Evolutionary conservation across 768 basidiomycete genomes (phyloP), one percentile per base, ranked within the genome.

Genomic region (Boletus pseudo-olivaceus): DNA sequence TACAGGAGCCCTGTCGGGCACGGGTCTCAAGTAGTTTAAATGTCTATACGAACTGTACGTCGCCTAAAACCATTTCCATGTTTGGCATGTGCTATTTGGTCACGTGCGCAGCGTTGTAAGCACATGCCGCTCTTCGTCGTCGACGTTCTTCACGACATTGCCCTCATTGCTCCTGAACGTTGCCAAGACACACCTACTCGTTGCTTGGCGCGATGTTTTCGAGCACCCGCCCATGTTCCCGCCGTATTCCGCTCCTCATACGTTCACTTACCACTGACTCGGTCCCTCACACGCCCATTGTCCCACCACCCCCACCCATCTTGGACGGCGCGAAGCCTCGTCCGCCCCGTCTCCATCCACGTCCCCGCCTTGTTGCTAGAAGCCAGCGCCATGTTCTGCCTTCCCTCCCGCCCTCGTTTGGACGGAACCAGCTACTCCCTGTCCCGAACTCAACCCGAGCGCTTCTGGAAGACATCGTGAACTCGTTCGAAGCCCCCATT

Each of bases 401-500:
- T 1, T 70, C 72, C 29, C 79, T 92, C 10, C 89, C 90, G 0
- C 74, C 87, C 1, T 78, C 77, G 0, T 92, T 93, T 70, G 91
- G 91, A 20, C 77, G 81, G 32, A 93, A 93, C 68, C 91, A 93
- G 70, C 76, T 92, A 6, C 76, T 93, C 1, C 81, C 87, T 0
- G 91, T 93, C 8, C 78, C 89, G 12, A 85, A 86, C 66, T 84
- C 87, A 26, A 93, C 87, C 3, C 82, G 91, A 5, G 85, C 88
- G 4, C 75, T 93, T 26, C 79, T 96, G 15, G 90, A 94, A 65
- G 77, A 79, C 55, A 86, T 98, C 53, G 86, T 97, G 33, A 75
- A 76, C 14, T 78, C 83, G 45, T 96, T 98, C 64, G 81, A 92
- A 39, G 91, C 92, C 0, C 95, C 95, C 10, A 90, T 98, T 46